These are phyloP conservation scores for Podospora didyma DNA, from an alignment of 495 filamentous ascomycete genomes.

Conservation along the genomic window DNA sequence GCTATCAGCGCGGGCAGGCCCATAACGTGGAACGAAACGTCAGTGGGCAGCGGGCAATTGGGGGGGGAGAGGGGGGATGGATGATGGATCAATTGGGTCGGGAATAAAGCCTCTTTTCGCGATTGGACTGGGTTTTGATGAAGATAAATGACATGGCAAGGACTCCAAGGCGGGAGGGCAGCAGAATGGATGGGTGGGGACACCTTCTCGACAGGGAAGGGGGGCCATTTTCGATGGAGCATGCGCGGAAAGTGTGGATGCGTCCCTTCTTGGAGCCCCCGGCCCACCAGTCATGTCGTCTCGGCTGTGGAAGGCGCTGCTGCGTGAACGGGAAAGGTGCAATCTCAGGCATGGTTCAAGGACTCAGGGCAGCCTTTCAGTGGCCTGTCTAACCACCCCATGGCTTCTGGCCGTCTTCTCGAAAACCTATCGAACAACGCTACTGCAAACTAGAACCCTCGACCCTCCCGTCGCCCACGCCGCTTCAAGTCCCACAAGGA, in stretches of 20 bases:
- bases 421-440: conserved; percentile 34
- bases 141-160: conserved; percentile 16
- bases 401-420: conserved; percentile 32
- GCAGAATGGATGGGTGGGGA: conserved; percentile 9
- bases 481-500: conserved; percentile 4
- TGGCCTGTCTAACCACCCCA: conserved; percentile 13
- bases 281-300: conserved; percentile 14
- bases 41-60: no score
- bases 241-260: conserved; percentile 19
- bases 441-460: conserved; percentile 15
- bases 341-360: conserved; percentile 18
- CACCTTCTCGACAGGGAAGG: no score
- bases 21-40: not conserved
- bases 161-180: conserved; percentile 4
- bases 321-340: conserved; percentile 26
- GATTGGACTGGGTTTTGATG: conserved; percentile 19
- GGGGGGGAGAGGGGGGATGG: not conserved
- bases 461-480: conserved; percentile 9
- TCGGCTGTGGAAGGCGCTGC: conserved; percentile 6
- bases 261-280: conserved; percentile 7
- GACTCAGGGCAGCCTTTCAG: conserved; percentile 12
- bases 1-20: not conserved
- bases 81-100: conserved; percentile 21
- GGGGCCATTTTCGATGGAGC: conserved; percentile 4
- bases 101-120: conserved; percentile 15